Conservation (phyloP, 1,139 yeast genomes). For the Martiniozyma asiatica region DNA sequence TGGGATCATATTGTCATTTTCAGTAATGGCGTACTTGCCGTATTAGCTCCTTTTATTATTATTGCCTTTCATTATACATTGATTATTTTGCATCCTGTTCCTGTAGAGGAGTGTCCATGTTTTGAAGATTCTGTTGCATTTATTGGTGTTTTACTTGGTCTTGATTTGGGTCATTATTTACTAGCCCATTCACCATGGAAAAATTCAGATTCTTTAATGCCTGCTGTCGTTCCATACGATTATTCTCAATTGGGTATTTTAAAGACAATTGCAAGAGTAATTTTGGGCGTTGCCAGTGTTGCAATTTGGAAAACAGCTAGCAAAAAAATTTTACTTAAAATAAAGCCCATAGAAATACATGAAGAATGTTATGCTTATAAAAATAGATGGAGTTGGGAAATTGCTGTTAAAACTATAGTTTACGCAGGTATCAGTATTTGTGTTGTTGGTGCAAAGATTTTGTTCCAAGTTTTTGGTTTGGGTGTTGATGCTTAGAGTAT, state of each 20-base stretch:
- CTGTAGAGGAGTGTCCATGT: slow-evolving; percentile 93
- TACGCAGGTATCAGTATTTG: slow-evolving; percentile 58
- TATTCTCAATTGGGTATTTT: slow-evolving; percentile 30
- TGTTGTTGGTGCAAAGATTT: slow-evolving; percentile 28
- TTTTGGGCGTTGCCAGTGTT: slow-evolving; percentile 48
- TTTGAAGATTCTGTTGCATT: slow-evolving; percentile 93
- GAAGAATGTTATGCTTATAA: slow-evolving; percentile 31
- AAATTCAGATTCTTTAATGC: slow-evolving; percentile 5
- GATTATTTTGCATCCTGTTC: slow-evolving; percentile 65
- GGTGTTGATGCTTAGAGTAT: slow-evolving; percentile 8
- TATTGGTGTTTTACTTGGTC: slow-evolving; percentile 75
- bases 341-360: slow-evolving; percentile 28
- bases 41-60: slow-evolving; percentile 28
- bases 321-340: slow-evolving; percentile 46
- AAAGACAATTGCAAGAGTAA: slow-evolving; percentile 32
- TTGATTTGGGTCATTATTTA: slow-evolving; percentile 47
- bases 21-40: slow-evolving; percentile 10
- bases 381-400: slow-evolving; percentile 60
- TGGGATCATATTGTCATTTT: slow-evolving; percentile 32
- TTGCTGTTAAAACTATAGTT: slow-evolving; percentile 57
- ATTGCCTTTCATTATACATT: slow-evolving; percentile 28
- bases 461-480: slow-evolving; percentile 15
- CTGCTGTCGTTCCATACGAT: slow-evolving; percentile 30
- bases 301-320: slow-evolving; percentile 57
- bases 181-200: slow-evolving; percentile 9